These are phyloP conservation scores for Rhizopogon rudus DNA, from an alignment of 768 basidiomycete genomes.

Conservation along the genomic window DNA sequence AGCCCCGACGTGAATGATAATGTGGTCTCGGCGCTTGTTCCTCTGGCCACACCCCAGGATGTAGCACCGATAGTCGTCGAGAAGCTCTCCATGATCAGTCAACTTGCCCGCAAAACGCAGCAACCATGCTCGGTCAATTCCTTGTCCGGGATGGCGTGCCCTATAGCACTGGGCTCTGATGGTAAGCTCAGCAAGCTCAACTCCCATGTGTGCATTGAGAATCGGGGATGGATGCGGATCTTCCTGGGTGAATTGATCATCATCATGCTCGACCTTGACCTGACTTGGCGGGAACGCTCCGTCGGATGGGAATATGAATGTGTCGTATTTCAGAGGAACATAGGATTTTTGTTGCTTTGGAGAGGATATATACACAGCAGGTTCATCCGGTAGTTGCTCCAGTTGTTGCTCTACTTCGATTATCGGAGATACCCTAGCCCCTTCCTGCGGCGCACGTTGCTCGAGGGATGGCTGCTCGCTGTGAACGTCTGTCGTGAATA, in stretches of 20 bases:
- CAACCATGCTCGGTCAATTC: conserved; percentile 64
- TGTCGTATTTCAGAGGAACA: neutral
- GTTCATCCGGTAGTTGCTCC: neutral
- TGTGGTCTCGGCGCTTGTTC: conserved; percentile 73
- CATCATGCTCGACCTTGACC: conserved; percentile 1
- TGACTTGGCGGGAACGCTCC: neutral
- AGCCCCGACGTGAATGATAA: conserved; percentile 67
- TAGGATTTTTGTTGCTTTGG: neutral
- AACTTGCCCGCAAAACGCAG: conserved; percentile 65
- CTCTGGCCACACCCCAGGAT: conserved; percentile 58
- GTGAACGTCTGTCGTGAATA: neutral
- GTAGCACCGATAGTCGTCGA: conserved; percentile 65
- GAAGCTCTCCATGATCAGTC: conserved; percentile 48
- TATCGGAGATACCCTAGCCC: neutral
- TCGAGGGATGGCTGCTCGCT: neutral
- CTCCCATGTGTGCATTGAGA: conserved; percentile 59
- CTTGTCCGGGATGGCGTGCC: conserved; percentile 45
- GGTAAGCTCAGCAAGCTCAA: conserved; percentile 49
- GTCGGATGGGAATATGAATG: neutral
- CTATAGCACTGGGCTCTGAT: conserved; percentile 52
- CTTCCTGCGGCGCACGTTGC: neutral
- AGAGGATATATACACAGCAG: neutral
- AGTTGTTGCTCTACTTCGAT: neutral
- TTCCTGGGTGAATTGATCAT: neutral
- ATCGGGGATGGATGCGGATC: conserved; percentile 38